Conservation (phyloP, 768 basidiomycete species). For the Xerocomellus chrysenteron region DNA sequence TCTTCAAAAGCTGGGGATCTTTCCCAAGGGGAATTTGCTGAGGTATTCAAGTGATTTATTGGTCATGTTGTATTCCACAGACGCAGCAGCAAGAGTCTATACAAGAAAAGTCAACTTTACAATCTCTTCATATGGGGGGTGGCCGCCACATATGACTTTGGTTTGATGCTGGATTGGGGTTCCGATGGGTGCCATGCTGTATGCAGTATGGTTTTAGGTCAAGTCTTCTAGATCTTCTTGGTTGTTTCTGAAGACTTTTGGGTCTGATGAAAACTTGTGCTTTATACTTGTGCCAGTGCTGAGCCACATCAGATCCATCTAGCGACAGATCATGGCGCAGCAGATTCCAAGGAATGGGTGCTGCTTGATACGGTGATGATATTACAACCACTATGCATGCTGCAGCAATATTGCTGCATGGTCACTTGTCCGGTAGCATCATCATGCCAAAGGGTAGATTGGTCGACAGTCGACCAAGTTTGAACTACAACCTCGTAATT, state of each 20-base stretch:
- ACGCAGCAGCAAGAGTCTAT: slow-evolving; percentile 27
- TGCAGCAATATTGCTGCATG: no score
- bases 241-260: not conserved
- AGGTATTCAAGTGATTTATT: no score
- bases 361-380: not conserved
- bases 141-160: slow-evolving; percentile 24
- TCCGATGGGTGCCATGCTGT: slow-evolving; percentile 26
- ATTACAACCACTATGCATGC: not conserved
- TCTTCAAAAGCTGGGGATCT: no score
- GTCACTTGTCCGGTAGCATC: no score
- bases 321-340: not conserved
- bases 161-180: slow-evolving; percentile 26
- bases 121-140: no score
- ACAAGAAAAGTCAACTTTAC: not conserved
- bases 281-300: slow-evolving; percentile 11
- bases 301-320: not conserved
- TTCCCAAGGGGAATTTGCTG: no score
- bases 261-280: not conserved
- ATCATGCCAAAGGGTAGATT: no score
- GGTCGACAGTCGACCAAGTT: no score
- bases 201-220: not conserved
- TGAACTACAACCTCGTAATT: no score
- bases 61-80: no score
- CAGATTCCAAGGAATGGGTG: not conserved
- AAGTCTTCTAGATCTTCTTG: not conserved